Conservation (phyloP, 208 protist species). For the Crithidia expoeki region DNA sequence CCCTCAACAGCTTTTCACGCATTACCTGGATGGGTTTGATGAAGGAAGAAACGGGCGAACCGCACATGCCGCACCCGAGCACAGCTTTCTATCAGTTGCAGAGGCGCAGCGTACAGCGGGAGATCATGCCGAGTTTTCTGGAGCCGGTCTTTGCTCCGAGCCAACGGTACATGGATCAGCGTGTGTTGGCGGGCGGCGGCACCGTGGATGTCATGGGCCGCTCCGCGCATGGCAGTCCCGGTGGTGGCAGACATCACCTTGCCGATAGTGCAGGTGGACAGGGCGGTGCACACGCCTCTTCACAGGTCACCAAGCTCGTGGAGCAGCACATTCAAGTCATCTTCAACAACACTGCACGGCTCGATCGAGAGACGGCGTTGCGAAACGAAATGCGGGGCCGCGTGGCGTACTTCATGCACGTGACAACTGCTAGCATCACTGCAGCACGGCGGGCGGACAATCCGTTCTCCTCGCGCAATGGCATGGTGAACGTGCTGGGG, state of each 20-base stretch:
- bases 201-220: slow-evolving; percentile 17
- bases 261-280: slow-evolving; percentile 7
- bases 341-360: slow-evolving; percentile 74
- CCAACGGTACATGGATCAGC: slow-evolving; percentile 25
- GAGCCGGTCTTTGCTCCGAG: slow-evolving; percentile 63
- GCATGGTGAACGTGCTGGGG: slow-evolving; percentile 68
- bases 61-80: slow-evolving; percentile 53
- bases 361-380: slow-evolving; percentile 60
- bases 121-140: slow-evolving; percentile 86
- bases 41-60: slow-evolving; percentile 70
- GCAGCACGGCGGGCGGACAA: slow-evolving; percentile 88
- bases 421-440: slow-evolving; percentile 75
- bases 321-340: slow-evolving; percentile 80
- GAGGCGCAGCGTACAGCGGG: slow-evolving; percentile 73
- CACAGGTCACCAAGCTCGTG: slow-evolving; percentile 46
- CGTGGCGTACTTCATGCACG: slow-evolving; percentile 69
- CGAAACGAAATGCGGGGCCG: slow-evolving; percentile 51
- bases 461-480: slow-evolving; percentile 83
- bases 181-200: slow-evolving; percentile 5
- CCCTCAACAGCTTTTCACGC: slow-evolving; percentile 84
- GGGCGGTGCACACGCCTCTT: slow-evolving; percentile 7
- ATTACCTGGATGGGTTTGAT: slow-evolving; percentile 89
- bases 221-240: slow-evolving; percentile 11
- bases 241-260: neutral
- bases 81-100: slow-evolving; percentile 66